A percentile compares a stretch with the other conserved stretches of the same genome.
phyloP scores from a whole-genome alignment of 495 filamentous ascomycete genomes.

The Aspergillus egyptiacus region DNA sequence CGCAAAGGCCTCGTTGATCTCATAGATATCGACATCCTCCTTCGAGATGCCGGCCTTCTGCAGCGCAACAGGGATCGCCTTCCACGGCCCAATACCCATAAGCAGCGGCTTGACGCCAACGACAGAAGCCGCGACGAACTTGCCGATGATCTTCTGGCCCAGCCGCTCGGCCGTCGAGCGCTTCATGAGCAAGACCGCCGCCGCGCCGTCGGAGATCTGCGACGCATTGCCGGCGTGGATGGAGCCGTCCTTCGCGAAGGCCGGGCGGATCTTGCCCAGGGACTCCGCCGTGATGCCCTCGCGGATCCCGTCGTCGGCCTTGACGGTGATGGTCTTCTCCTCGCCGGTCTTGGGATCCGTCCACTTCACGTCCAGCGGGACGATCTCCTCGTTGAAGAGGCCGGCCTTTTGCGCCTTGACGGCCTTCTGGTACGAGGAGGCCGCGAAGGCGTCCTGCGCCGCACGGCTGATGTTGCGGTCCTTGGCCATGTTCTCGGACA shows the following conservation, averaged over 20 bases:
- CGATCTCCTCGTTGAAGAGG: constrained; percentile 90
- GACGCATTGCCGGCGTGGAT: constrained; percentile 96
- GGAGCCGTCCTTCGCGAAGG: constrained; percentile 84
- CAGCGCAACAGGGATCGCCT: constrained; percentile 88
- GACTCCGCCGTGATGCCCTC: constrained; percentile 80
- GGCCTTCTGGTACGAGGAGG: constrained; percentile 84
- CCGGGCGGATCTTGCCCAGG: constrained; percentile 79
- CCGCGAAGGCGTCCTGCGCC: constrained; percentile 84
- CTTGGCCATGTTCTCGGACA: constrained; percentile 93
- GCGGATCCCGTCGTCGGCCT: constrained; percentile 82
- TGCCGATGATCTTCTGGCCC: constrained; percentile 82
- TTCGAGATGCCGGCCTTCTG: constrained; percentile 78
- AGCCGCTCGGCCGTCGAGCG: constrained; percentile 84
- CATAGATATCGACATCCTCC: constrained; percentile 92
- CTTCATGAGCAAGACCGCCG: constrained; percentile 93
- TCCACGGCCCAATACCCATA: constrained; percentile 95
- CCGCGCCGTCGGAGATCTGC: constrained; percentile 93
- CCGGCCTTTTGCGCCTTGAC: constrained; percentile 77
- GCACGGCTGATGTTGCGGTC: constrained; percentile 65
- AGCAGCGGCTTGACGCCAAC: constrained; percentile 88
- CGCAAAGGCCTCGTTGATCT: constrained; percentile 99
- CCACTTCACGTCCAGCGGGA: constrained; percentile 72
- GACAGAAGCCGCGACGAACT: constrained; percentile 76
- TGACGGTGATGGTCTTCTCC: constrained; percentile 76
- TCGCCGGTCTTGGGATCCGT: constrained; percentile 89